Evolutionary conservation across 345 rosid species (phyloP).

Genomic region (Draba incana): DNA sequence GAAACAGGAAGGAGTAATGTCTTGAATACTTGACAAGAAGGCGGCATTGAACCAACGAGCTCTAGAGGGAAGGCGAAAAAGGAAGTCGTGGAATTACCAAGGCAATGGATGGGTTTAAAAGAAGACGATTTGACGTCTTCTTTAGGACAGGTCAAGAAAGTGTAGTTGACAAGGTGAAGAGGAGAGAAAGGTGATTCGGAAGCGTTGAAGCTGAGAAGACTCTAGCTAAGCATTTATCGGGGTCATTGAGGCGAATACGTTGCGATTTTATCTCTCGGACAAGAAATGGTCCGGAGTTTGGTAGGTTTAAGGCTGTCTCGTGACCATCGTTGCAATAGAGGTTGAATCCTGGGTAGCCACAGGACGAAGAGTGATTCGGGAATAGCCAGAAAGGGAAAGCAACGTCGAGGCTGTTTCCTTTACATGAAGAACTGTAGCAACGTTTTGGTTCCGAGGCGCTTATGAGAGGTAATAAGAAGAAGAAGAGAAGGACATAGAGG

Average conservation of each 20-base stretch:
- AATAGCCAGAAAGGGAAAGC: constrained; percentile 60
- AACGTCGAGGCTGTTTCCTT: constrained; percentile 35
- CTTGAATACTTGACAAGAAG: constrained; percentile 38
- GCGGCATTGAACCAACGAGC: constrained; percentile 34
- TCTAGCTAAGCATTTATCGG: constrained; percentile 54
- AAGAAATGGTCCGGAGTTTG: constrained; percentile 48
- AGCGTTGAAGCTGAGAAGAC: constrained; percentile 52
- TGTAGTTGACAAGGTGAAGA: constrained; percentile 41
- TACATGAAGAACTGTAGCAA: constrained; percentile 50
- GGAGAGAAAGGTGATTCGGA: constrained; percentile 58
- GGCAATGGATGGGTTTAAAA: constrained; percentile 48
- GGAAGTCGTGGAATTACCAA: constrained; percentile 54
- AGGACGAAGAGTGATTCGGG: constrained; percentile 40
- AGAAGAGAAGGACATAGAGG: constrained; percentile 27
- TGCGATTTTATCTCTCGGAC: constrained; percentile 57
- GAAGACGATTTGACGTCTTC: constrained; percentile 28
- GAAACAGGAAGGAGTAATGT: constrained; percentile 48
- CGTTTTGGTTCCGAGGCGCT: constrained; percentile 22
- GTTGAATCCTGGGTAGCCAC: constrained; percentile 59
- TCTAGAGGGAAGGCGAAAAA: constrained; percentile 48
- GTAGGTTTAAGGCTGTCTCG: constrained; percentile 48
- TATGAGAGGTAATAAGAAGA: constrained; percentile 43
- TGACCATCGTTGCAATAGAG: constrained; percentile 45
- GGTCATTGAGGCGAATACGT: constrained; percentile 54
- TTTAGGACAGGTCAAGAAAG: constrained; percentile 61